Conservation (phyloP, 2,329 filamentous ascomycete genomes). For the Penicillium corylophilum region DNA sequence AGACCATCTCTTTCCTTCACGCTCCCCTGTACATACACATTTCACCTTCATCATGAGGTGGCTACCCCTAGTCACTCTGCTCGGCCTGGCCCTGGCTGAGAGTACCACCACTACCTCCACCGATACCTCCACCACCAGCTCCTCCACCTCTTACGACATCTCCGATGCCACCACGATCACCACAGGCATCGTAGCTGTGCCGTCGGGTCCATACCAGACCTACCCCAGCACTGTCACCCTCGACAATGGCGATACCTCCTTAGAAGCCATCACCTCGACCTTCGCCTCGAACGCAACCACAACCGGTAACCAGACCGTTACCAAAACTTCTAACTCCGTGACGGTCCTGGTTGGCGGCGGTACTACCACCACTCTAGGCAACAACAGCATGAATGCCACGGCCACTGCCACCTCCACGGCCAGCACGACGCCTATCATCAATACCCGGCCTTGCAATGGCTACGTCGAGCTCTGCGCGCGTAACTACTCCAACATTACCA, state of each 20-base stretch:
- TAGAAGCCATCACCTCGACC: constrained; percentile 24
- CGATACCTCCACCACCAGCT: not conserved
- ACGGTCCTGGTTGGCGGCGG: constrained; percentile 42
- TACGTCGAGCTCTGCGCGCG: constrained; percentile 73
- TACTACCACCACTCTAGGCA: constrained; percentile 48
- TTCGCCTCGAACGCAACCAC: constrained; percentile 30
- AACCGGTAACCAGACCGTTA: constrained; percentile 29
- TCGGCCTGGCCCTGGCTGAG: constrained; percentile 15
- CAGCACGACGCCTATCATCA: constrained; percentile 50
- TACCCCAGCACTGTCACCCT: constrained; percentile 38
- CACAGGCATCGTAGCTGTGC: constrained; percentile 28
- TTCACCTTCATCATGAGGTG: constrained; percentile 17
- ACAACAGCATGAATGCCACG: constrained; percentile 42
- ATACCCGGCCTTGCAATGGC: constrained; percentile 78
- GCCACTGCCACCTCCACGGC: constrained; percentile 50
- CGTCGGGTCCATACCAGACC: constrained; percentile 42
- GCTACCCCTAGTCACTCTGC: constrained; percentile 10
- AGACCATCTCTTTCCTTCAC: not conserved
- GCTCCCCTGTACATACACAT: not conserved
- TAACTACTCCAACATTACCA: constrained; percentile 78
- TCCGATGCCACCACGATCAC: constrained; percentile 23
- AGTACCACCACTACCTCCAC: constrained; percentile 6
- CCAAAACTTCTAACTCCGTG: constrained; percentile 38
- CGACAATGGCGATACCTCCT: constrained; percentile 15
- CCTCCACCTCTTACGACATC: constrained; percentile 5